A percentile compares a stretch with the other conserved stretches of the same genome.
Conservation (phyloP, 139 green algal species). For the Coelastrella sp. region DNA sequence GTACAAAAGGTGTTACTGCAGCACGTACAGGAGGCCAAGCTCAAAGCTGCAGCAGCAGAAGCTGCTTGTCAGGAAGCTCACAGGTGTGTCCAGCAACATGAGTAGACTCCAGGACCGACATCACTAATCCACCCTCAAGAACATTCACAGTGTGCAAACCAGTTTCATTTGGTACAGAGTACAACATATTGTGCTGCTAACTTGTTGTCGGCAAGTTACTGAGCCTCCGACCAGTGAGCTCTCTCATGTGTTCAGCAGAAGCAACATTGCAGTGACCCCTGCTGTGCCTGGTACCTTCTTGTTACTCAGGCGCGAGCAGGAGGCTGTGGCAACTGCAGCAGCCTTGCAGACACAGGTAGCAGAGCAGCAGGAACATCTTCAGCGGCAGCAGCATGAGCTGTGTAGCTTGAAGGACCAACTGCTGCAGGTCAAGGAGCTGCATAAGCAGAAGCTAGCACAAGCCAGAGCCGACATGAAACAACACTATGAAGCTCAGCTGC, state of each 20-base stretch:
- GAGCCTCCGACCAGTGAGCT: neutral
- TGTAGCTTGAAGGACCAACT: neutral
- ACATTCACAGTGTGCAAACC: too few relatives aligned
- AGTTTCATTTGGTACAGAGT: too few relatives aligned
- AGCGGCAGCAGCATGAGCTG: conserved; percentile 17
- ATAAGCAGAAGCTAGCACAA: conserved; percentile 20
- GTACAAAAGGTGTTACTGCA: conserved; percentile 33
- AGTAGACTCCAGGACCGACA: too few relatives aligned
- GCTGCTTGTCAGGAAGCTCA: conserved; percentile 1
- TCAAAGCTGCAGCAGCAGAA: conserved; percentile 36
- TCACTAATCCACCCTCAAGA: too few relatives aligned
- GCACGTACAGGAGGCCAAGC: conserved; percentile 14
- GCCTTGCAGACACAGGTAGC: conserved; percentile 9
- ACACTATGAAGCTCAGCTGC: conserved; percentile 18
- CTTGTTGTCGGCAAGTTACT: too few relatives aligned
- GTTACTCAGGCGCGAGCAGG: conserved; percentile 18
- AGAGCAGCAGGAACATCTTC: neutral
- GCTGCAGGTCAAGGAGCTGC: conserved; percentile 23
- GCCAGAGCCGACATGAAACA: neutral
- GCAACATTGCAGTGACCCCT: too few relatives aligned
- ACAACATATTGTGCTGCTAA: too few relatives aligned
- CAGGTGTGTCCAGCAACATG: neutral
- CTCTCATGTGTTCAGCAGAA: neutral
- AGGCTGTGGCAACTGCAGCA: neutral
- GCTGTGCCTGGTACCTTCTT: neutral